These are phyloP conservation scores for Phaseolus coccineus DNA, from an alignment of 331 rosid genomes.

Conservation along the genomic window DNA sequence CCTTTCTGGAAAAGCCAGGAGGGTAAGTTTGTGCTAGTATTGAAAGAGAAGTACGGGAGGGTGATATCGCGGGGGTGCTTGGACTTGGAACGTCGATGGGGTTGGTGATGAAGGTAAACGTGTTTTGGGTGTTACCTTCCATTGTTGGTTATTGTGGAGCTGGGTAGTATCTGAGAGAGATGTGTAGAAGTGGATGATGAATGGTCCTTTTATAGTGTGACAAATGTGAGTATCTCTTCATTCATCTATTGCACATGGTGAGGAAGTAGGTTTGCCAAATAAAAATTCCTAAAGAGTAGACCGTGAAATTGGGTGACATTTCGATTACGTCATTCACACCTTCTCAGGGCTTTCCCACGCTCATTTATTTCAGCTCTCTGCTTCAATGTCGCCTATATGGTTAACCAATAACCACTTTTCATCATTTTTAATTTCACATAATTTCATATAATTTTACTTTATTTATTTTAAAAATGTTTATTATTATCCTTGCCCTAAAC, in stretches of 20 bases:
- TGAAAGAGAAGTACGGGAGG: constrained; percentile 3
- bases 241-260: background rate
- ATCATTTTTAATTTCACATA: background rate
- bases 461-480: background rate
- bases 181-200: background rate
- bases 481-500: too few species aligned
- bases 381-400: background rate
- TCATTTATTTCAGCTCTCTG: background rate
- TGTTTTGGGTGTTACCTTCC: constrained; percentile 23
- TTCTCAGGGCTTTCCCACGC: background rate
- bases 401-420: constrained; percentile 21
- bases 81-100: constrained; percentile 42
- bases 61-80: constrained; percentile 3
- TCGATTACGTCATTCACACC: background rate
- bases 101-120: constrained; percentile 17
- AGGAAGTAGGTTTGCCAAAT: background rate
- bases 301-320: constrained; percentile 3
- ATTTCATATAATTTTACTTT: background rate
- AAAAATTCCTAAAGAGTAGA: background rate
- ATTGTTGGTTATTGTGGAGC: background rate
- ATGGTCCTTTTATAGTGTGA: constrained; percentile 38
- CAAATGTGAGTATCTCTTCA: background rate
- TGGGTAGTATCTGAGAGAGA: background rate
- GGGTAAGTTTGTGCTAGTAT: constrained; percentile 51
- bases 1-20: constrained; percentile 66